A percentile compares a stretch with the other conserved stretches of the same genome.
These are phyloP conservation scores for Coniochaeta ligniaria DNA, from an alignment of 2,329 filamentous ascomycete genomes.

Conservation along the genomic window DNA sequence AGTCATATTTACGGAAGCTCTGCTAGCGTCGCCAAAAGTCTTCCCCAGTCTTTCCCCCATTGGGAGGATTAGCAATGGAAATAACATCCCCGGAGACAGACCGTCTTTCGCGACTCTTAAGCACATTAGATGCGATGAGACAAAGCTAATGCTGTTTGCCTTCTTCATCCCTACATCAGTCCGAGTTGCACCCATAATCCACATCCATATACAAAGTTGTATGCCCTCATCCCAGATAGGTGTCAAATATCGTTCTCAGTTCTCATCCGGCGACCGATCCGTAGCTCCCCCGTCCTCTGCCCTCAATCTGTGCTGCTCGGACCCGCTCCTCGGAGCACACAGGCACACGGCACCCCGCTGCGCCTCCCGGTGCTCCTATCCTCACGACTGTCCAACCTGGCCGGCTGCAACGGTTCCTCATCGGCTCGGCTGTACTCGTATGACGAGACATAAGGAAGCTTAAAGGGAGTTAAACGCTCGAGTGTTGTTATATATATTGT, in stretches of 20 bases:
- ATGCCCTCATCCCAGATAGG: background rate
- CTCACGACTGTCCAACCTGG: background rate
- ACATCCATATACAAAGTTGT: background rate
- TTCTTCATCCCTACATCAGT: background rate
- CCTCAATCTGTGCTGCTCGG: background rate
- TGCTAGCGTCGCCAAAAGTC: background rate
- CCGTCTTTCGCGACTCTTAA: background rate
- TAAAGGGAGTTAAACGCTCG: background rate
- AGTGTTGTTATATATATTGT: background rate
- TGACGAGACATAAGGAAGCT: background rate
- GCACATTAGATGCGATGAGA: background rate
- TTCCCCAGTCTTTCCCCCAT: background rate
- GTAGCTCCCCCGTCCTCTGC: background rate
- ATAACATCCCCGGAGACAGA: background rate
- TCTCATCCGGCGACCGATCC: background rate
- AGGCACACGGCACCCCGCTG: background rate
- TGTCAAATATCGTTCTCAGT: background rate
- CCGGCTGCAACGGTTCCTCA: too few relatives aligned
- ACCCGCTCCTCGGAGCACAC: background rate
- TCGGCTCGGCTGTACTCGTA: background rate
- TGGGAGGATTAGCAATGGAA: background rate
- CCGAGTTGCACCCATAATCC: background rate
- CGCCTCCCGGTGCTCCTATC: background rate
- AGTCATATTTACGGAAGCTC: background rate
- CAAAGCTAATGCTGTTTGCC: background rate